Conservation (phyloP, 164 flowering plant genomes). For the Taxillus chinensis region DNA sequence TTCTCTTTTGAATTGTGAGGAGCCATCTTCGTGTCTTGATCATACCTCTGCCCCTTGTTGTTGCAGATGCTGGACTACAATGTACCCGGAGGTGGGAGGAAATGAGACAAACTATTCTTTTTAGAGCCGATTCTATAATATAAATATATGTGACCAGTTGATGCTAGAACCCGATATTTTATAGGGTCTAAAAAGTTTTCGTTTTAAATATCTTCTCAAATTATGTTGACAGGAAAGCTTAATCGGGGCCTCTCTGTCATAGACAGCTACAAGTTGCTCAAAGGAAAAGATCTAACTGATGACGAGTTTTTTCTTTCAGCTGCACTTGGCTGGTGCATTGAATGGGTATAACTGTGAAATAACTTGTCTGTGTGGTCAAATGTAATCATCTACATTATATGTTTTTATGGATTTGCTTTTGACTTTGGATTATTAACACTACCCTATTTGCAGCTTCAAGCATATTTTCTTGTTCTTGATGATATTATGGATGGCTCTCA, state of each 20-base stretch:
- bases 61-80: constrained; percentile 97
- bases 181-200: neutral
- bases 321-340: constrained; percentile 94
- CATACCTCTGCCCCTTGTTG: constrained; percentile 7
- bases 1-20: neutral
- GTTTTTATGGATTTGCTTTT: neutral
- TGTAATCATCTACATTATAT: neutral
- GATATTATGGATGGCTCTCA: constrained; percentile 90
- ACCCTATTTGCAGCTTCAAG: constrained; percentile 66
- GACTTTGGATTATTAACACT: neutral
- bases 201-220: neutral
- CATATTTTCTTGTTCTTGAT: constrained; percentile 93
- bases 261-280: constrained; percentile 72
- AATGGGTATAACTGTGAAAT: constrained; percentile 54
- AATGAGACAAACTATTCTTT: neutral
- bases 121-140: too few relatives aligned
- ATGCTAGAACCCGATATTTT: neutral
- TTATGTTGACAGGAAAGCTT: constrained; percentile 57
- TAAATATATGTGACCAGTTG: neutral
- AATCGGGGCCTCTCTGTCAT: constrained; percentile 89
- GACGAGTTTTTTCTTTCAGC: constrained; percentile 67
- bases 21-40: constrained; percentile 1
- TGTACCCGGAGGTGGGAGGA: constrained; percentile 75
- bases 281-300: constrained; percentile 56
- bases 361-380: neutral